Evolutionary conservation across 2,329 filamentous ascomycete species (phyloP), one percentile per base, ranked within the genome.

Genomic region (Plenodomus tracheiphilus): DNA sequence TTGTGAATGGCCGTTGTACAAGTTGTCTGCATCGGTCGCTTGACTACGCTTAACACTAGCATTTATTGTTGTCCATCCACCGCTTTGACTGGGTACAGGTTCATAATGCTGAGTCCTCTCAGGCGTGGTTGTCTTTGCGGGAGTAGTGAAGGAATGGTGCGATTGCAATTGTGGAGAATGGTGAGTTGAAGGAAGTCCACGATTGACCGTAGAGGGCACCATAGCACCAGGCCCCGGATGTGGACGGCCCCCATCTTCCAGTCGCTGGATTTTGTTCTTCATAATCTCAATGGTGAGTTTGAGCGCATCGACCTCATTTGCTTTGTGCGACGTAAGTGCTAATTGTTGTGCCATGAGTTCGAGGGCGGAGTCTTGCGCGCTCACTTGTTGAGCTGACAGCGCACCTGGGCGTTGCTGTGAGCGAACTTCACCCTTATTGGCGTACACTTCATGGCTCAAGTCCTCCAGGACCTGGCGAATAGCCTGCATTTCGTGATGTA

Each of bases 231-330:
- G 9, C 4, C 6, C 13, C 13, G 28, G 28, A 11, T 6, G 28
- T 15, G 7, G 28, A 32, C 28, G 28, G 8, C 28, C 28, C 4
- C 28, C 16, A 13, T 75, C 70, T 53, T 75, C 73, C 15, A 75
- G 54, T 10, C 66, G 65, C 43, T 69, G 65, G 18, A 80, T 64
- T 39, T 74, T 75, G 46, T 76, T 75, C 61, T 76, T 78, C 62
- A 80, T 66, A 11, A 80, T 72, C 41, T 79, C 76, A 10, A 80
- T 61, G 41, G 75, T 74, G 55, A 79, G 68, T 53, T 73, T 77
- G 39, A 80, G 51, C 4, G 65, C 71, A 43, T 79, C 77, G 10
- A 80, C 65, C 49, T 80, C 77, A 25, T 72, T 75, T 8, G 72
- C 71, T 58, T 77, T 76, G 39, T 68, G 69, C 7, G 74, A 69